Conservation (phyloP, 192 early-diverging fungal species). For the Geosiphon pyriformis region DNA sequence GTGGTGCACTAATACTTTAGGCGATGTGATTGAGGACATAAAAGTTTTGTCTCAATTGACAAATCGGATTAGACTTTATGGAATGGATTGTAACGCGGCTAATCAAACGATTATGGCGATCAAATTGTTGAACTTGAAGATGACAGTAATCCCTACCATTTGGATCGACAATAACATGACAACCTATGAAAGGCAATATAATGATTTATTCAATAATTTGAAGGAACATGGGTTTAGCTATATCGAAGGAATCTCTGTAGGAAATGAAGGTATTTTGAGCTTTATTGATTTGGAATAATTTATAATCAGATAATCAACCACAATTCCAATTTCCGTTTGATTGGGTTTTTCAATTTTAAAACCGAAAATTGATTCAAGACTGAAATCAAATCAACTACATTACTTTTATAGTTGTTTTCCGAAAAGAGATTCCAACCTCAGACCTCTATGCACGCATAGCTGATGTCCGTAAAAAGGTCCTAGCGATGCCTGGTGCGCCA, state of each 20-base stretch:
- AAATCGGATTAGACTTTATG: constrained; percentile 56
- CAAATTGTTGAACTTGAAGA: constrained; percentile 46
- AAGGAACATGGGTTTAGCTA: constrained; percentile 33
- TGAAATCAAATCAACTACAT: too few species aligned
- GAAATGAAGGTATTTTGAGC: constrained; percentile 34
- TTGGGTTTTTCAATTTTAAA: not conserved
- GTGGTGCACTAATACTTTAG: constrained; percentile 45
- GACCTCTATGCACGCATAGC: constrained; percentile 17
- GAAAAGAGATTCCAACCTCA: constrained; percentile 23
- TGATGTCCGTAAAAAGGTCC: constrained; percentile 22
- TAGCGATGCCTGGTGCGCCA: constrained; percentile 2
- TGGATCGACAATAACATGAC: constrained; percentile 53
- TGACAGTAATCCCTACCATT: constrained; percentile 55
- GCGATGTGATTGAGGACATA: constrained; percentile 55
- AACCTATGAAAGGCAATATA: constrained; percentile 37
- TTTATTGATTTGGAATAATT: constrained; percentile 3
- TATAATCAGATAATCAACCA: not conserved
- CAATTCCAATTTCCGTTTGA: not conserved
- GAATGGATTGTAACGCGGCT: constrained; percentile 59
- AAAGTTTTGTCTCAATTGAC: constrained; percentile 50
- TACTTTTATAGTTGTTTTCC: constrained; percentile 32
- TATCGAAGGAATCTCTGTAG: constrained; percentile 39
- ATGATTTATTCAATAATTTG: constrained; percentile 30
- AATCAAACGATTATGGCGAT: constrained; percentile 57
- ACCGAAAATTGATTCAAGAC: not conserved